phyloP scores from a whole-genome alignment of 345 rosid species.

The Arabidopsis arenosa region DNA sequence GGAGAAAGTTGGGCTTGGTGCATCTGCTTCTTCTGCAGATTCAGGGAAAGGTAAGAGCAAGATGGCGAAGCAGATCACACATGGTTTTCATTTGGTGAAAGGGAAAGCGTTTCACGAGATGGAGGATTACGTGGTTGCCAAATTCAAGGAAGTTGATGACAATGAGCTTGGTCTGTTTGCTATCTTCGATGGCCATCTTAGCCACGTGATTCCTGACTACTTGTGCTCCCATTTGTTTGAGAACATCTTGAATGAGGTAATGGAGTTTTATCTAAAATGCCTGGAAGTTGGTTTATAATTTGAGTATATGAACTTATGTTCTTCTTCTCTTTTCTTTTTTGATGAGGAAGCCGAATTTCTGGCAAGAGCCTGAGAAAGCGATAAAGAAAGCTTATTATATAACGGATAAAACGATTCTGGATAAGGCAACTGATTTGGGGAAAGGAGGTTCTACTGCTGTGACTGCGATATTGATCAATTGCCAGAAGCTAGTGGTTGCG shows the following conservation, averaged over 20 bases:
- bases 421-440: constrained; percentile 73
- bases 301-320: neutral
- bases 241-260: constrained; percentile 83
- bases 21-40: constrained; percentile 56
- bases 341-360: constrained; percentile 66
- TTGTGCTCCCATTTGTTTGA: constrained; percentile 75
- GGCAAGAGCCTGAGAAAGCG: constrained; percentile 75
- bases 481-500: constrained; percentile 79
- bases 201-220: constrained; percentile 81
- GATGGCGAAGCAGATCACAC: constrained; percentile 72
- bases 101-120: constrained; percentile 74
- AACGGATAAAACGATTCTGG: constrained; percentile 69
- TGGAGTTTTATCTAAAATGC: neutral
- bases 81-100: constrained; percentile 85
- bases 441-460: constrained; percentile 97
- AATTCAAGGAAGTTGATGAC: constrained; percentile 73
- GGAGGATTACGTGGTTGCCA: constrained; percentile 86
- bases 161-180: constrained; percentile 93
- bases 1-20: constrained; percentile 80
- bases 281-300: neutral
- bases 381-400: constrained; percentile 70
- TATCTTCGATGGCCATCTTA: constrained; percentile 87
- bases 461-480: constrained; percentile 78
- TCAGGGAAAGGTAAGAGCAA: constrained; percentile 94
- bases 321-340: neutral